Conservation (phyloP, 148 eudicot genomes). For the Pharnaceum exiguum region DNA sequence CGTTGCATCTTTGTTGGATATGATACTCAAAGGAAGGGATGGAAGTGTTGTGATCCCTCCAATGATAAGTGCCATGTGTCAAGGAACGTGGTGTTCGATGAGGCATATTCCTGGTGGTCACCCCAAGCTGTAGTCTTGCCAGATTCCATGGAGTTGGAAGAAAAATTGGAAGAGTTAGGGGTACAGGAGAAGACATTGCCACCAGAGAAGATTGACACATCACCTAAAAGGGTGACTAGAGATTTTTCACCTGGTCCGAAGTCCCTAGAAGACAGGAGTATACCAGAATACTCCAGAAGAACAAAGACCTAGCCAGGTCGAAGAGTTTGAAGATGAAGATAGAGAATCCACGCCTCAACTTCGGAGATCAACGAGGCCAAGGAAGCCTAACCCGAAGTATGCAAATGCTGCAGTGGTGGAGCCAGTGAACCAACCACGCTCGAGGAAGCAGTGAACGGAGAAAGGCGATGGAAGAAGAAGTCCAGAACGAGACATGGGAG, state of each 20-base stretch:
- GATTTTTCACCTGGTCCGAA: not conserved
- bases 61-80: not conserved
- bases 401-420: constrained; percentile 1
- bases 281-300: not conserved
- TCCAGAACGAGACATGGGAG: too few relatives aligned
- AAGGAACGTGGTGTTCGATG: constrained; percentile 9
- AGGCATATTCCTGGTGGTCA: constrained; percentile 4
- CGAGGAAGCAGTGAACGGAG: too few relatives aligned
- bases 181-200: too few relatives aligned
- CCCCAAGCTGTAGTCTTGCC: not conserved
- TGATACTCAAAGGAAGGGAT: constrained; percentile 1
- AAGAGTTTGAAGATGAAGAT: not conserved
- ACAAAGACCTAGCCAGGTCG: not conserved
- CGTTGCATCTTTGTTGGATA: constrained; percentile 8
- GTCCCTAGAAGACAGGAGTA: not conserved
- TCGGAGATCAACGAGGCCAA: not conserved
- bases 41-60: constrained; percentile 8
- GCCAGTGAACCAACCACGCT: too few relatives aligned
- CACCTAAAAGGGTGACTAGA: not conserved
- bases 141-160: not conserved
- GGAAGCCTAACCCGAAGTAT: not conserved
- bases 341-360: not conserved
- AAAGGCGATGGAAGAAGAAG: too few relatives aligned
- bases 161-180: not conserved
- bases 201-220: not conserved